Base-by-base conservation (phyloP, 2,329 filamentous ascomycete species). In the Thermoascus crustaceus region DNA sequence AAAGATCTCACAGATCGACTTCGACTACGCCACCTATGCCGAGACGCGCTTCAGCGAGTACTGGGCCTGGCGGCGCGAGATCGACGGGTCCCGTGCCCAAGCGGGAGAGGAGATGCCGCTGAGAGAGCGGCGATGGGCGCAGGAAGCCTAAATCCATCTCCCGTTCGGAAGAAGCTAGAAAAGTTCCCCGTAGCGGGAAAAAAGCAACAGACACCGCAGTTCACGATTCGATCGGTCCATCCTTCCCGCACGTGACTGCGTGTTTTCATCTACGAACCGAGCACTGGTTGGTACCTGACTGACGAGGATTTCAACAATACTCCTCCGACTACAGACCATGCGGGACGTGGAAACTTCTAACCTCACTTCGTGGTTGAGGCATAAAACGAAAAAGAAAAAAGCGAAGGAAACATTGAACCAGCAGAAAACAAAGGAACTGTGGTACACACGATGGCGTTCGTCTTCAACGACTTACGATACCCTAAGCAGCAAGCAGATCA, bases 1-100 rank as follows among this genome's bases (percentile, higher is more conserved):
- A 2, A 84, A 78, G 36, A 96, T 98, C 46, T 94, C 85, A 7
- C 77, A 89, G 45, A 98, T 98, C 51, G 85, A 95, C 56, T 98
- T 98, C 55, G 88, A 98, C 63, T 98, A 98, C 57, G 85, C 86
- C 27, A 77, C 75, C 6, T 98, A 96, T 58, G 89, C 91, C 7
- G 85, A 95, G 60, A 64, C 82, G 10, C 73, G 91, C 37, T 68
- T 98, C 4, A 80, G 83, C 33, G 91, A 96, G 66, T 96, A 95
- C 64, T 94, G 82, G 75, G 86, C 82, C 3, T 95, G 86, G 86
- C 85, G 88, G 55, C 78, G 73, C 30, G 84, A 89, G 58, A 62
- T 67, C 14, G 75, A 81, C 38, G 82, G 82, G 5, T 75, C 69
- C 41, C 72, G 84, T 30, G 58, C 61, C 32, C 50, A 58, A 30